Evolutionary conservation across 148 eudicot species (phyloP), one percentile per base, ranked within the genome.

Genomic region (Vaccinium myrtillus): DNA sequence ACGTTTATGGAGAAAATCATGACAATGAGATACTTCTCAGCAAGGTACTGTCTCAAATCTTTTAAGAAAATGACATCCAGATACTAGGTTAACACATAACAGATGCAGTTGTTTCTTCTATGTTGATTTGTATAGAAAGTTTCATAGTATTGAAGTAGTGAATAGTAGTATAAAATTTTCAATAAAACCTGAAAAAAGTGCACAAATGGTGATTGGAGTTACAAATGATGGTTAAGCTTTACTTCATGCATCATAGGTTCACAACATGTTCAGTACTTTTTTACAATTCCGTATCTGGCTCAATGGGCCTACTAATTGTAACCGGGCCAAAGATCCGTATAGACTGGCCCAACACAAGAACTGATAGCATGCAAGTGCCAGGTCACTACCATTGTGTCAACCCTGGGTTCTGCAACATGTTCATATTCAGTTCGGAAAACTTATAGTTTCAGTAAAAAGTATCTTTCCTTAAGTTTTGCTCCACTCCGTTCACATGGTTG

Each of bases 11-110:
- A 32, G 18, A 76, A 25, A 55, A 86, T 6, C 80, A 89, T 78
- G 86, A 89, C 76, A 91, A 91, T 21, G 93, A 91, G 82, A 89
- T 91, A 82, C 85, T 89, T 91, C 70, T 91, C 36, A 88, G 93
- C 58, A 91, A 91, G 91, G 91, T 85, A 81, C n/a, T 36, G 25
- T 19, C 32, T 27, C 4, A n/a, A 83, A 53, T 79, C 9, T 32
- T 32, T 30, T 5, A 15, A n/a, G 13, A 69, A 30, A 16, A 4
- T 48, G 43, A 61, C 18, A n/a, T 43, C 5, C 21, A 58, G 55
- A 27, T 25, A 11, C 5, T 27, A 46, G 14, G 36, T 46, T 65
- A 50, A 19, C n/a, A 1, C 0, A 43, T n/a, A 16, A 18, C 5
- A 9, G 10, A 63, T 19, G 8, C 13, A 67, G 8, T 32, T 43